These are phyloP conservation scores for Debaryomycetaceae sp. DNA, from an alignment of 1,139 yeast species.

Conservation along the genomic window DNA sequence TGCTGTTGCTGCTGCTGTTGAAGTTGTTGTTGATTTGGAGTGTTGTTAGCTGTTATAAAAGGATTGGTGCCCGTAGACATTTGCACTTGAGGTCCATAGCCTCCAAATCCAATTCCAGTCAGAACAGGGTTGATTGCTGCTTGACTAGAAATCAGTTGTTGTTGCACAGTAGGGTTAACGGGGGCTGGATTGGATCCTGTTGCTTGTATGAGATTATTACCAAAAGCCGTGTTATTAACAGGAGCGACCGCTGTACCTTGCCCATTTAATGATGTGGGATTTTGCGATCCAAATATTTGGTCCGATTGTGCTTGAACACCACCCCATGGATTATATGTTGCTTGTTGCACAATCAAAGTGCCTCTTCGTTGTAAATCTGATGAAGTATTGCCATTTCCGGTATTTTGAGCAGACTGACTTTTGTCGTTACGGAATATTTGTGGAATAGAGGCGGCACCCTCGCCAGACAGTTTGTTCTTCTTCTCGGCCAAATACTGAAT, in stretches of 20 bases:
- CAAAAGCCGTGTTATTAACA: neutral
- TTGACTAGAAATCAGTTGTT: slow-evolving; percentile 7
- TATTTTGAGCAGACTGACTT: neutral
- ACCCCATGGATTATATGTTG: slow-evolving; percentile 48
- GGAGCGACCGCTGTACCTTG: neutral
- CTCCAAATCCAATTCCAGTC: slow-evolving; percentile 62
- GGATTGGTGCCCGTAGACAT: slow-evolving; percentile 28
- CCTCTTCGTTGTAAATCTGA: slow-evolving; percentile 19
- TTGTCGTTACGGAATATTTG: neutral
- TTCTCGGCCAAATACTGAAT: slow-evolving; percentile 71
- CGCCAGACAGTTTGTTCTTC: slow-evolving; percentile 15
- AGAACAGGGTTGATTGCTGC: slow-evolving; percentile 22
- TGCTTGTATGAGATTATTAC: neutral
- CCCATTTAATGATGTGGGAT: neutral
- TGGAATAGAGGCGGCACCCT: slow-evolving; percentile 1
- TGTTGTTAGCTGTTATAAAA: slow-evolving; percentile 12
- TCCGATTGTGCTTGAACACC: neutral
- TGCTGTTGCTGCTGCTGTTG: slow-evolving; percentile 1
- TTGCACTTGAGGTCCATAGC: slow-evolving; percentile 36
- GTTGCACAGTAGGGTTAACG: neutral
- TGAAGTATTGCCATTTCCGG: slow-evolving; percentile 3
- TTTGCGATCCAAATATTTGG: neutral
- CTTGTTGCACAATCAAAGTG: slow-evolving; percentile 39
- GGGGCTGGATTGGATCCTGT: neutral
- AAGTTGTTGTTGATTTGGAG: neutral